phyloP scores from a whole-genome alignment of 1,139 yeast genomes.

The Diutina catenulata region DNA sequence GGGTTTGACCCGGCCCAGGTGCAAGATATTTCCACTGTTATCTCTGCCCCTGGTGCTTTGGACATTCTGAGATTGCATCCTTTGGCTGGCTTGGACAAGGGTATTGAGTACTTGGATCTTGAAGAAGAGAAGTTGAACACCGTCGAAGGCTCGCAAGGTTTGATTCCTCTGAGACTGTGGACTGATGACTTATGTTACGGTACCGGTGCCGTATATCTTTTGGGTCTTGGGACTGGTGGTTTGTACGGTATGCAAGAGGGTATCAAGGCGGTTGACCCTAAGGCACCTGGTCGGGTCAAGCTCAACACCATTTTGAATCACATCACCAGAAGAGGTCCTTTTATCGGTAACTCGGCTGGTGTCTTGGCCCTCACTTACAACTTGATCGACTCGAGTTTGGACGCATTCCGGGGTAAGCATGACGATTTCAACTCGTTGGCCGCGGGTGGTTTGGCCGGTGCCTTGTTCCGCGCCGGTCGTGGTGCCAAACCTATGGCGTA shows the following conservation, averaged over 20 bases:
- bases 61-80: constrained; percentile 42
- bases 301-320: constrained; percentile 85
- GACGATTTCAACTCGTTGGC: constrained; percentile 74
- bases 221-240: constrained; percentile 74
- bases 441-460: constrained; percentile 91
- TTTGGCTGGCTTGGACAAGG: constrained; percentile 82
- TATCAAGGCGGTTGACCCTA: constrained; percentile 57
- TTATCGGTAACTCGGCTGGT: constrained; percentile 89
- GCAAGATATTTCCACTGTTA: constrained; percentile 50
- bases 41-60: constrained; percentile 48
- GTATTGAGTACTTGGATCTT: constrained; percentile 79
- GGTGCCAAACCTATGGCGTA: constrained; percentile 84
- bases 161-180: constrained; percentile 94
- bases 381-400: constrained; percentile 69
- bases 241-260: constrained; percentile 83
- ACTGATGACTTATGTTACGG: constrained; percentile 96
- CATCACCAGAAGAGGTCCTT: constrained; percentile 92
- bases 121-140: constrained; percentile 65
- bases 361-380: constrained; percentile 85
- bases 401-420: constrained; percentile 74
- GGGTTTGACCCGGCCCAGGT: constrained; percentile 64
- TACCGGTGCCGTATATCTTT: constrained; percentile 84
- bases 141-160: constrained; percentile 79
- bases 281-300: constrained; percentile 66
- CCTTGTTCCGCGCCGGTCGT: constrained; percentile 74